phyloP scores from a whole-genome alignment of 805 yeast species.

The Starmerella cellae region DNA sequence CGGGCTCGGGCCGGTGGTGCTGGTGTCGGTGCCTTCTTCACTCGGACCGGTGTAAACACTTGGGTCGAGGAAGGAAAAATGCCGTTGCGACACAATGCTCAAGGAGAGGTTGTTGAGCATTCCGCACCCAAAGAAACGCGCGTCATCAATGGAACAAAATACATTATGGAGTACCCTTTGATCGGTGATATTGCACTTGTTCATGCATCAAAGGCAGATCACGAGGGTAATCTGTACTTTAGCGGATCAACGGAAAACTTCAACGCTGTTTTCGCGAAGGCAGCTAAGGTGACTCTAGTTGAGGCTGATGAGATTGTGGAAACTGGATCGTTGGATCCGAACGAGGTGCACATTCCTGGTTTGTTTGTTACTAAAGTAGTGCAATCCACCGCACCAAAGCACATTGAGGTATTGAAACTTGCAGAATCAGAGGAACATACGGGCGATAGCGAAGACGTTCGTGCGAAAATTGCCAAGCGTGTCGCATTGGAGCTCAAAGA shows the following conservation, averaged over 20 bases:
- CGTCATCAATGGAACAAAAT: slow-evolving; percentile 34
- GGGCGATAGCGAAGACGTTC: slow-evolving; percentile 1
- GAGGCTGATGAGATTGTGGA: slow-evolving; percentile 41
- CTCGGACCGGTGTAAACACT: slow-evolving; percentile 41
- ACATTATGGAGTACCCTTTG: slow-evolving; percentile 34
- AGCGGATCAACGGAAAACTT: slow-evolving; percentile 37
- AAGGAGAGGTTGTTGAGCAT: slow-evolving; percentile 30
- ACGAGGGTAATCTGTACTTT: slow-evolving; percentile 38
- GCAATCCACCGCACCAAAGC: slow-evolving; percentile 33
- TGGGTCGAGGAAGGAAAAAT: slow-evolving; percentile 39
- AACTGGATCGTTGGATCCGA: slow-evolving; percentile 34
- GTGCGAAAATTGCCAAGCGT: slow-evolving; percentile 32
- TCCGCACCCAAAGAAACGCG: slow-evolving; percentile 33
- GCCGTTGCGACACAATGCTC: slow-evolving; percentile 31
- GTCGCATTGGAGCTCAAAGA: slow-evolving; percentile 36
- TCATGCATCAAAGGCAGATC: slow-evolving; percentile 38
- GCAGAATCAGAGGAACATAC: neutral
- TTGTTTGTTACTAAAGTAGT: slow-evolving; percentile 33
- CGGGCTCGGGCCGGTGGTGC: slow-evolving; percentile 37
- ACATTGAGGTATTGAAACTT: slow-evolving; percentile 28
- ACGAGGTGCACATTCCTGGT: slow-evolving; percentile 37
- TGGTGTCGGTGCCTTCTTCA: slow-evolving; percentile 38
- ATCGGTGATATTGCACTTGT: slow-evolving; percentile 38
- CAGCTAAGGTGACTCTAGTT: slow-evolving; percentile 35
- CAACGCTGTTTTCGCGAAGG: slow-evolving; percentile 35